phyloP scores from a whole-genome alignment of 2,329 filamentous ascomycete species.

The Rhynchosporium graminicola region DNA sequence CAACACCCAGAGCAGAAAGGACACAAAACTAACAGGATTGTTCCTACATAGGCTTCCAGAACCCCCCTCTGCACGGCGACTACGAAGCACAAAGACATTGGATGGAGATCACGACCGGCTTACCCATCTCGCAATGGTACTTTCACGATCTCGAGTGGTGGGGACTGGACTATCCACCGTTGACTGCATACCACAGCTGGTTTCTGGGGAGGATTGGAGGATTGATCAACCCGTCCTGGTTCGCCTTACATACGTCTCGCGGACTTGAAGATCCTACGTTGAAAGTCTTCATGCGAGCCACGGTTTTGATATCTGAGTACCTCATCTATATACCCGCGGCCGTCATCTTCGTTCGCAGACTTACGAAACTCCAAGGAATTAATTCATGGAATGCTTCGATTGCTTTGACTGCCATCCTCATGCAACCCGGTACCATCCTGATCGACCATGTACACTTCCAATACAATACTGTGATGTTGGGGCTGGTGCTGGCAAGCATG shows the following conservation, averaged over 20 bases:
- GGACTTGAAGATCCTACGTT: conserved; percentile 76
- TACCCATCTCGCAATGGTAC: conserved; percentile 95
- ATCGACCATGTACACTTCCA: conserved; percentile 97
- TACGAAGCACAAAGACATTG: conserved; percentile 98
- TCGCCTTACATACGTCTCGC: conserved; percentile 79
- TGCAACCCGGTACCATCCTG: conserved; percentile 88
- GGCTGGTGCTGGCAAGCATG: conserved; percentile 81
- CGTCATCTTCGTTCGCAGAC: conserved; percentile 82
- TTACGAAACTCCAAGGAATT: conserved; percentile 73
- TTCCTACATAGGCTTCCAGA: conserved; percentile 62
- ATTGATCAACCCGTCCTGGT: conserved; percentile 81
- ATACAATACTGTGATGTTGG: conserved; percentile 98
- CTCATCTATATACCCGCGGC: conserved; percentile 83
- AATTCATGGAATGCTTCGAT: conserved; percentile 81
- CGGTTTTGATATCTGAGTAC: conserved; percentile 88
- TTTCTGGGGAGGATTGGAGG: conserved; percentile 83
- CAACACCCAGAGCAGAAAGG: too few relatives aligned
- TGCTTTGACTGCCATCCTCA: conserved; percentile 83
- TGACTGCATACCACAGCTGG: conserved; percentile 99
- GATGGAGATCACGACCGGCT: conserved; percentile 93
- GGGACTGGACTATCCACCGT: conserved; percentile 95
- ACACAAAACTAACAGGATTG: too few relatives aligned
- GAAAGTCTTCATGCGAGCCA: conserved; percentile 95
- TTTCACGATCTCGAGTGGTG: conserved; percentile 96
- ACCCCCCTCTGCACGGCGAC: conserved; percentile 91